phyloP scores from a whole-genome alignment of 2,329 filamentous ascomycete genomes.

The Tolypocladium paradoxum region DNA sequence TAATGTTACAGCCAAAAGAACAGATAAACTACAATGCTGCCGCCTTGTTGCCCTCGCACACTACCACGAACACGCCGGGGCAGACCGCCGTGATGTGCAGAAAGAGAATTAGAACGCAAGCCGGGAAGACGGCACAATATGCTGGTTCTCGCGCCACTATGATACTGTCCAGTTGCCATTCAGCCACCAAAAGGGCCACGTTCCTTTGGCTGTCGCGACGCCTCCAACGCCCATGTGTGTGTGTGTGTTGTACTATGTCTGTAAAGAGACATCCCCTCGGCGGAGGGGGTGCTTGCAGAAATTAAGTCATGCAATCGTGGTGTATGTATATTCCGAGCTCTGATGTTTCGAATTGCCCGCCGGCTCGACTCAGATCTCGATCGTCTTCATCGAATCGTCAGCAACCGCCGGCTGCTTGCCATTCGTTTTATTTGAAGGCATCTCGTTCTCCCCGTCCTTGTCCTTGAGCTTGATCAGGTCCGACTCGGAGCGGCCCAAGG shows the following conservation, averaged over 20 bases:
- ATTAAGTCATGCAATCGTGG: conserved; percentile 13
- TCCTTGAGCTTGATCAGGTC: conserved; percentile 27
- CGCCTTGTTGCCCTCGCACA: neutral
- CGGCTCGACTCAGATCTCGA: conserved; percentile 39
- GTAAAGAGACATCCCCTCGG: neutral
- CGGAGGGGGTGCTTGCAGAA: neutral
- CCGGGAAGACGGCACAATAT: neutral
- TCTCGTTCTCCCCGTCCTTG: conserved; percentile 28
- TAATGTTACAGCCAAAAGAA: neutral
- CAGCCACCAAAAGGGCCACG: neutral
- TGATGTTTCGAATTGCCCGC: neutral
- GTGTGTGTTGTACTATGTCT: neutral
- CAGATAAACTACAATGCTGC: neutral
- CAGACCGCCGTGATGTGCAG: neutral
- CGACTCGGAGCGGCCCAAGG: conserved; percentile 22
- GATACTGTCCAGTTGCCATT: neutral
- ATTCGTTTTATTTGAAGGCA: conserved; percentile 23
- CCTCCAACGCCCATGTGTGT: conserved; percentile 7
- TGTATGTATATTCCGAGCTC: conserved; percentile 9
- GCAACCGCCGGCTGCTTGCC: conserved; percentile 32
- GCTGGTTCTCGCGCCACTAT: neutral
- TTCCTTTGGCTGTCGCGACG: conserved; percentile 6
- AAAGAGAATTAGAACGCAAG: neutral
- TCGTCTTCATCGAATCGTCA: conserved; percentile 49
- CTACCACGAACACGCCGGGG: neutral